These are phyloP conservation scores for Coemansia nantahalensis DNA, from an alignment of 192 early-diverging fungal genomes.

Conservation along the genomic window DNA sequence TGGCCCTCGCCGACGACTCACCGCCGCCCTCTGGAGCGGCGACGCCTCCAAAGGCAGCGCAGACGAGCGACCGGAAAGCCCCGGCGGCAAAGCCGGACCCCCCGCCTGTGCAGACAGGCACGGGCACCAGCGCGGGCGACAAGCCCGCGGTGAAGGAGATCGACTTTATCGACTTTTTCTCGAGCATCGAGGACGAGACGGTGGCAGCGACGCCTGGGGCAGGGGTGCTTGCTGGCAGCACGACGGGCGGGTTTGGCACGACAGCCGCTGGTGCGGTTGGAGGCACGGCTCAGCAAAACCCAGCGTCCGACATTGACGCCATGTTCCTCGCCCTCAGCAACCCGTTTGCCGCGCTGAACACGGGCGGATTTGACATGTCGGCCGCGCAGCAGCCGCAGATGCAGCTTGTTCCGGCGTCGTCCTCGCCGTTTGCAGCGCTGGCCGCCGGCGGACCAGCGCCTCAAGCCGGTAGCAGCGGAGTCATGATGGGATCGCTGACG, in stretches of 20 bases:
- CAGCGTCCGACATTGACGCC: conserved; percentile 25
- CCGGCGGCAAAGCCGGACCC: neutral
- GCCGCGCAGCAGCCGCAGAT: conserved; percentile 17
- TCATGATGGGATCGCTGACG: neutral
- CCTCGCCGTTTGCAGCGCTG: neutral
- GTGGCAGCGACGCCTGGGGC: neutral
- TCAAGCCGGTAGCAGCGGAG: conserved; percentile 1
- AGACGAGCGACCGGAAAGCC: too few species aligned
- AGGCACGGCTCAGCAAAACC: neutral
- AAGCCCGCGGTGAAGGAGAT: conserved; percentile 17
- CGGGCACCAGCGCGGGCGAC: neutral
- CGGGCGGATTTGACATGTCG: conserved; percentile 4
- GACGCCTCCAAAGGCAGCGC: too few species aligned
- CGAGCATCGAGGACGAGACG: conserved; percentile 50
- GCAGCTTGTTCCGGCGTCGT: neutral
- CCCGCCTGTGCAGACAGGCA: neutral
- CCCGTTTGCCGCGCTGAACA: conserved; percentile 25
- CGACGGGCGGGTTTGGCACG: neutral
- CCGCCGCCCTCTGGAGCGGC: conserved; percentile 5
- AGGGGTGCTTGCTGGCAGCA: neutral
- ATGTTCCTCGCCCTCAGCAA: conserved; percentile 48
- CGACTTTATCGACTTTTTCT: conserved; percentile 57
- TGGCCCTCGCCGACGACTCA: conserved; percentile 15
- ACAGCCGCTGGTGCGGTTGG: neutral
- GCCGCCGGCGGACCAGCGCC: neutral